A percentile compares a stretch with the other conserved stretches of the same genome.
Evolutionary conservation across 192 early-diverging fungal species (phyloP).

Genomic region (Backusella parvicylindrica): DNA sequence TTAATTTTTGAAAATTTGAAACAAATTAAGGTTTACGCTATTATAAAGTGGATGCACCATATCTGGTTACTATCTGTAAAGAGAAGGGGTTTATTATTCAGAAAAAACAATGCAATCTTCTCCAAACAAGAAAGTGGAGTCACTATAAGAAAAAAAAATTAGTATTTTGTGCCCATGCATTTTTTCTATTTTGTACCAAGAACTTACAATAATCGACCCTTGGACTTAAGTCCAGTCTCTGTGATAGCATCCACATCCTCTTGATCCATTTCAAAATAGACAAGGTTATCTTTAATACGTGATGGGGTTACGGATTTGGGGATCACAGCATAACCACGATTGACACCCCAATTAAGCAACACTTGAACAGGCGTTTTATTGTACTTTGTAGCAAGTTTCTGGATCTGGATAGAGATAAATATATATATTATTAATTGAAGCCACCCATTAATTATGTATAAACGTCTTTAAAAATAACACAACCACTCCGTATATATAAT

Average conservation of each 20-base stretch:
- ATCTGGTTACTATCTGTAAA: too few species aligned
- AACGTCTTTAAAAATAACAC: neutral
- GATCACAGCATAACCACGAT: constrained; percentile 54
- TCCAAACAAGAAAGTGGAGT: neutral
- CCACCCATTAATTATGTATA: neutral
- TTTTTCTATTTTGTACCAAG: neutral
- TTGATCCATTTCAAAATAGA: constrained; percentile 37
- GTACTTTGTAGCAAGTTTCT: constrained; percentile 41
- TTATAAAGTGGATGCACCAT: too few species aligned
- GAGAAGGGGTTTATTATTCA: neutral
- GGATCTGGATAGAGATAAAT: constrained; percentile 23
- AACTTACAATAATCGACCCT: neutral
- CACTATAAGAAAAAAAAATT: neutral
- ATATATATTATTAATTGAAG: too few species aligned
- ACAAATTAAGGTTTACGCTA: too few species aligned
- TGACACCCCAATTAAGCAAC: constrained; percentile 52
- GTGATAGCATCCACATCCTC: constrained; percentile 21
- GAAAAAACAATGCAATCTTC: neutral
- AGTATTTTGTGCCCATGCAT: neutral
- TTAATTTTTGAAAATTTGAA: too few species aligned
- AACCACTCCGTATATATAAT: too few species aligned
- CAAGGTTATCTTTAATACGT: constrained; percentile 54
- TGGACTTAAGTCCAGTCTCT: neutral
- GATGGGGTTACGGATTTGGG: constrained; percentile 58
- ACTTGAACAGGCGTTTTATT: constrained; percentile 50